These are phyloP conservation scores for Astrothelium subdiscretum DNA, from an alignment of 495 filamentous ascomycete genomes.

Conservation along the genomic window DNA sequence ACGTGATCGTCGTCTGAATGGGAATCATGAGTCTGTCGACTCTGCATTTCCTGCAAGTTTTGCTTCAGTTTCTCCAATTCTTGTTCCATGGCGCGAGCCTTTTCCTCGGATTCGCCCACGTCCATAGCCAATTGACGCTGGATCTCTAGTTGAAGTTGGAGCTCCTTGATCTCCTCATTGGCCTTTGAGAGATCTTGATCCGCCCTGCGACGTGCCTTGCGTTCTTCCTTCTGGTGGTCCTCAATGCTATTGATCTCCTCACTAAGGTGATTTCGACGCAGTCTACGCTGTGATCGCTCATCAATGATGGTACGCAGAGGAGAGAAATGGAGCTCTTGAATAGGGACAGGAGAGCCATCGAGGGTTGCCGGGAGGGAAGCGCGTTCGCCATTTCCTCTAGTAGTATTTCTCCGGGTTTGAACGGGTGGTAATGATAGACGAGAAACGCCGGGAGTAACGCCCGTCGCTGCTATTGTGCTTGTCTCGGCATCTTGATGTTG, in stretches of 20 bases:
- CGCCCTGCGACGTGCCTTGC: neutral
- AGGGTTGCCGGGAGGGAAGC: conserved; percentile 19
- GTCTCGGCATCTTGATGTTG: neutral
- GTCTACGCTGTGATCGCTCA: conserved; percentile 55
- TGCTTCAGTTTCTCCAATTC: conserved; percentile 14
- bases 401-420: neutral
- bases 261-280: conserved; percentile 59
- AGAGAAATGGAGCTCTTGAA: conserved; percentile 46
- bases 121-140: conserved; percentile 22
- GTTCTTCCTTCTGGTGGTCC: conserved; percentile 12
- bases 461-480: neutral
- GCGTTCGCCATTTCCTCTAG: neutral
- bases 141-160: conserved; percentile 18
- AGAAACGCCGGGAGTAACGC: neutral
- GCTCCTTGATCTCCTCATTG: conserved; percentile 20
- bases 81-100: conserved; percentile 2
- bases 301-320: conserved; percentile 61
- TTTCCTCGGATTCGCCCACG: conserved; percentile 12
- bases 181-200: conserved; percentile 6
- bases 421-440: neutral
- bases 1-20: conserved; percentile 5
- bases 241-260: conserved; percentile 59
- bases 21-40: conserved; percentile 4
- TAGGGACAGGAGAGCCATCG: conserved; percentile 7
- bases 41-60: conserved; percentile 13